Conservation (phyloP, 169 alveolate genomes). For the Cryptosporidium parvum region DNA sequence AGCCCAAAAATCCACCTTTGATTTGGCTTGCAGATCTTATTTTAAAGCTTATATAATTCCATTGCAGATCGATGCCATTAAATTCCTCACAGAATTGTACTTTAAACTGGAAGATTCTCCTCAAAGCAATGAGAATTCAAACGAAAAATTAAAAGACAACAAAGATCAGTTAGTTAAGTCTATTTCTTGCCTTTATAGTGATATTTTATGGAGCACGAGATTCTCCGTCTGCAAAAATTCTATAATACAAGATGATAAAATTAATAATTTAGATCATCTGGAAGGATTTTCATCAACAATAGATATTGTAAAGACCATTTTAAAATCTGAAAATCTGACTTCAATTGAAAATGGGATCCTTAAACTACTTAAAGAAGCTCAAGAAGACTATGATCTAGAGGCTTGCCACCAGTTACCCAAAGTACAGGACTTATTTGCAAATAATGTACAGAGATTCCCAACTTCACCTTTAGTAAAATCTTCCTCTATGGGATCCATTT, state of each 20-base stretch:
- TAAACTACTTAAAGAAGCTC: background rate
- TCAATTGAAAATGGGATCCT: background rate
- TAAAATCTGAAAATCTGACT: background rate
- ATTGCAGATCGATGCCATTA: background rate
- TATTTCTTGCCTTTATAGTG: constrained; percentile 14
- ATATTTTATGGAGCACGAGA: background rate
- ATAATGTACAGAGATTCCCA: constrained; percentile 19
- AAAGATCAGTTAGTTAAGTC: background rate
- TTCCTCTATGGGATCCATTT: constrained; percentile 26
- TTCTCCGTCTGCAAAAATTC: background rate
- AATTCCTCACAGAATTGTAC: background rate
- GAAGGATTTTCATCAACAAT: background rate
- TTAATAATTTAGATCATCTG: background rate
- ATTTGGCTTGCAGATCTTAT: constrained; percentile 26
- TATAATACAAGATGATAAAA: background rate
- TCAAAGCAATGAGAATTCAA: background rate
- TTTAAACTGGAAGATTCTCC: background rate
- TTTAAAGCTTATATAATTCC: constrained; percentile 9
- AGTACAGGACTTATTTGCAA: constrained; percentile 5
- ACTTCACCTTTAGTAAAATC: constrained; percentile 1
- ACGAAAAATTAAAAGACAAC: background rate
- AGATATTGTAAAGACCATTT: background rate
- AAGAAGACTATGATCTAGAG: background rate
- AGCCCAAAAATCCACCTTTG: background rate
- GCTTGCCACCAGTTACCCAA: background rate